Percentiles rank a stretch among this genome's conserved stretches.
phyloP scores from a whole-genome alignment of 2,329 filamentous ascomycete species.

The Acephala macrosclerotiorum region DNA sequence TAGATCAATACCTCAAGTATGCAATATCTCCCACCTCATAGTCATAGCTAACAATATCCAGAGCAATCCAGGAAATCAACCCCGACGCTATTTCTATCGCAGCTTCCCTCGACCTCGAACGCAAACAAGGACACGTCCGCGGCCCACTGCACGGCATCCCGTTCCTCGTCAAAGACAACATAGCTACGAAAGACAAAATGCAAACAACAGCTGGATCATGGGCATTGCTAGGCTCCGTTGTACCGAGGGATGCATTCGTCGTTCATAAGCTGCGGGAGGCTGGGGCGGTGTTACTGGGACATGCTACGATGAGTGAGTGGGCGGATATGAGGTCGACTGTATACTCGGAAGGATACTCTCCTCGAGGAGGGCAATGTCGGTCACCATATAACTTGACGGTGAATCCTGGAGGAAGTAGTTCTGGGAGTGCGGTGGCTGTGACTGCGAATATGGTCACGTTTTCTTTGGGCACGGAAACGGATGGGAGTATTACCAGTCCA shows the following conservation, averaged over 20 bases:
- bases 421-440: conserved; percentile 71
- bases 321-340: conserved; percentile 73
- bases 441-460: conserved; percentile 69
- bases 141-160: conserved; percentile 78
- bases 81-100: conserved; percentile 72
- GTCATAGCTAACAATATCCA: conserved; percentile 36
- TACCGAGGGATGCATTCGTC: conserved; percentile 73
- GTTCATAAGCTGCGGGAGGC: conserved; percentile 67
- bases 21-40: conserved; percentile 24
- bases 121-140: conserved; percentile 61
- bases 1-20: conserved; percentile 69
- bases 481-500: conserved; percentile 76
- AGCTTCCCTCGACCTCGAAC: conserved; percentile 64
- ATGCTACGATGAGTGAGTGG: conserved; percentile 77
- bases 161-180: conserved; percentile 78
- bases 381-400: conserved; percentile 73
- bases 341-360: conserved; percentile 73
- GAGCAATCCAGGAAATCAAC: conserved; percentile 70
- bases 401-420: conserved; percentile 73
- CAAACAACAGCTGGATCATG: conserved; percentile 77
- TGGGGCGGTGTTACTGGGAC: conserved; percentile 71
- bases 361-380: conserved; percentile 67
- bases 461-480: conserved; percentile 76
- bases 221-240: conserved; percentile 69
- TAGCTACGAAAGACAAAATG: conserved; percentile 72